Conservation (phyloP, 352 stramenopile species). For the Phytophthora foliorum region DNA sequence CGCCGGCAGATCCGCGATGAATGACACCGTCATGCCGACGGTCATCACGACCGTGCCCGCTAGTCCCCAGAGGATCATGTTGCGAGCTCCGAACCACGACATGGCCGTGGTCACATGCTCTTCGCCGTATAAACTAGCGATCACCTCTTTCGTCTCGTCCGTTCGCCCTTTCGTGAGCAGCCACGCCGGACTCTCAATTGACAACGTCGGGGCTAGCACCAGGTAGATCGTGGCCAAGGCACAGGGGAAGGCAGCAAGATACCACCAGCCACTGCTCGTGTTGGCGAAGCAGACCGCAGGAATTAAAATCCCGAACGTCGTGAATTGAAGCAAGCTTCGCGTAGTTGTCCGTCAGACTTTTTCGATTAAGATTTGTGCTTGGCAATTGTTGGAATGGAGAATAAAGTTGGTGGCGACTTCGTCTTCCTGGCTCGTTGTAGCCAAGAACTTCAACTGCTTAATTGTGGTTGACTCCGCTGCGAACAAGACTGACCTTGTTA, state of each 20-base stretch:
- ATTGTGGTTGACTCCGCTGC: not conserved
- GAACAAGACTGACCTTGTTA: slow-evolving; percentile 3
- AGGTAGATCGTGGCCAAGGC: slow-evolving; percentile 51
- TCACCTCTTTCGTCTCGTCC: slow-evolving; percentile 35
- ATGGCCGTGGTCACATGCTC: slow-evolving; percentile 37
- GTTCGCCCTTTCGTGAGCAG: slow-evolving; percentile 38
- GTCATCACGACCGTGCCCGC: slow-evolving; percentile 22
- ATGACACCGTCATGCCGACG: slow-evolving; percentile 16
- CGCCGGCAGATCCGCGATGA: slow-evolving; percentile 15
- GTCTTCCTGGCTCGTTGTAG: no score
- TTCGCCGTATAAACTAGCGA: slow-evolving; percentile 38
- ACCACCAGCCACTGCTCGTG: slow-evolving; percentile 50
- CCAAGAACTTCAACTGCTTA: slow-evolving; percentile 7
- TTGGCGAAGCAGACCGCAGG: slow-evolving; percentile 42
- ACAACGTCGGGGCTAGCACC: slow-evolving; percentile 35
- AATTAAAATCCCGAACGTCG: slow-evolving; percentile 55
- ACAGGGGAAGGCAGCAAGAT: slow-evolving; percentile 45
- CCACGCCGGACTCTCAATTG: slow-evolving; percentile 49
- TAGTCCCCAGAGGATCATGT: slow-evolving; percentile 25
- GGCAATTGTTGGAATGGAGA: slow-evolving; percentile 4
- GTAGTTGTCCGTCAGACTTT: slow-evolving; percentile 10
- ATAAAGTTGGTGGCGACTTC: not conserved
- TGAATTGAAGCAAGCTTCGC: slow-evolving; percentile 17
- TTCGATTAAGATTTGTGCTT: not conserved
- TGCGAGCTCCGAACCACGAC: slow-evolving; percentile 32